Evolutionary conservation across 352 stramenopile species (phyloP), one percentile per base, ranked within the genome.

Genomic region (Phytophthora citricola): DNA sequence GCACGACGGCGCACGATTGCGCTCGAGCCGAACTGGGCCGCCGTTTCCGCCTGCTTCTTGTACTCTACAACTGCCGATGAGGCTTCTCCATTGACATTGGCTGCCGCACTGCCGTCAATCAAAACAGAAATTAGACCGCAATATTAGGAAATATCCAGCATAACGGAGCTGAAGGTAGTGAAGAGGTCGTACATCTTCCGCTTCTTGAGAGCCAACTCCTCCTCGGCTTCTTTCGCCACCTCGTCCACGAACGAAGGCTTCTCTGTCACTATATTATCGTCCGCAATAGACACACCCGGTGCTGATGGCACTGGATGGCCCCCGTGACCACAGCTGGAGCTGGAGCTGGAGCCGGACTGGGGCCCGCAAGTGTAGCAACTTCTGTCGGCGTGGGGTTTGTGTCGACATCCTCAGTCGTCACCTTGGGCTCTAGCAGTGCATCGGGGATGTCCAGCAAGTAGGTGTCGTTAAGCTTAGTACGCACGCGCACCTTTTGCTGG

Each of bases 1-100:
- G 83, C 82, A 43, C 91, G 81, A 39, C 87, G 78, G 22, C 89
- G 84, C n/a, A 94, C 76, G 46, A 97, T 84, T 24, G 87, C 79
- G 34, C 70, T 83, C 32, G 63, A 76, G 11, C 81, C 70, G 47
- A 88, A 89, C 57, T 91, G 78, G 32, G 73, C 76, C 1, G 79
- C 66, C 12, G 69, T 82, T 27, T 78, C 67, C 15, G 63, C 57
- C 45, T 87, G 81, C 43, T 81, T 79, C 65, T 90, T 90, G 69
- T 86, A 92, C 41, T 83, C 75, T 24, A 90, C 65, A 24, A 93
- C 76, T 8, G 79, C 76, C 46, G 71, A 77, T 8, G 59, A 62
- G 14, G 31, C 44, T 24, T 66, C 54, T 46, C 64, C 60, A 29
- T 78, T 72, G 24, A 64, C 36, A 58, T 44, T 66, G 48, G 57